phyloP scores from a whole-genome alignment of 345 rosid genomes.

The Orychophragmus violaceus region DNA sequence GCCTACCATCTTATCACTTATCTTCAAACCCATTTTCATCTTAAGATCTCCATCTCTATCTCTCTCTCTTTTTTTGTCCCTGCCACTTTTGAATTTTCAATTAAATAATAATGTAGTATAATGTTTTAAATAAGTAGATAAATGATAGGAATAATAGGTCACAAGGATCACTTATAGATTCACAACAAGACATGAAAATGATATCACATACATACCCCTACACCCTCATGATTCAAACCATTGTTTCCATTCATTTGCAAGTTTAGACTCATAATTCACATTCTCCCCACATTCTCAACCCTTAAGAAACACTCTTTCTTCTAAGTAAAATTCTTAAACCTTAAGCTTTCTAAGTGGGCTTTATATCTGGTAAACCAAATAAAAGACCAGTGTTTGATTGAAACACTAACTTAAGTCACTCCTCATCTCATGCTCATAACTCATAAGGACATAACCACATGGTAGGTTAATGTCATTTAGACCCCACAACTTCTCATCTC shows the following conservation, averaged over 20 bases:
- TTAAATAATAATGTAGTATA: neutral
- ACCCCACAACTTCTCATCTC: neutral
- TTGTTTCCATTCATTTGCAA: neutral
- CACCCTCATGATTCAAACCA: neutral
- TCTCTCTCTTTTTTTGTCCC: slow-evolving; percentile 12
- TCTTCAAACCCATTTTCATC: slow-evolving; percentile 26
- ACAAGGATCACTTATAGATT: neutral
- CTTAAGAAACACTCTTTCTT: neutral
- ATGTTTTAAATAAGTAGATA: neutral
- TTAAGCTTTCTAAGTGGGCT: too few species aligned
- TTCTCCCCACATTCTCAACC: neutral
- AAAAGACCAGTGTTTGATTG: too few species aligned
- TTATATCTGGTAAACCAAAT: too few species aligned
- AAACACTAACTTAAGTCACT: neutral
- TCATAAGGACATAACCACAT: neutral
- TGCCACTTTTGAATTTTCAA: neutral
- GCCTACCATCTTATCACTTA: slow-evolving; percentile 30
- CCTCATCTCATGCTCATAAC: neutral
- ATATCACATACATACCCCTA: too few species aligned
- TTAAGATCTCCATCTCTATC: slow-evolving; percentile 1
- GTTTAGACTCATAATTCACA: neutral
- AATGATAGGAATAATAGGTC: neutral
- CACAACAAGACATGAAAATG: neutral
- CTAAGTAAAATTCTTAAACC: too few species aligned
- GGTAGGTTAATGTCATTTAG: neutral